These are phyloP conservation scores for Syzygium malaccense DNA, from an alignment of 441 rosid genomes.

Conservation along the genomic window DNA sequence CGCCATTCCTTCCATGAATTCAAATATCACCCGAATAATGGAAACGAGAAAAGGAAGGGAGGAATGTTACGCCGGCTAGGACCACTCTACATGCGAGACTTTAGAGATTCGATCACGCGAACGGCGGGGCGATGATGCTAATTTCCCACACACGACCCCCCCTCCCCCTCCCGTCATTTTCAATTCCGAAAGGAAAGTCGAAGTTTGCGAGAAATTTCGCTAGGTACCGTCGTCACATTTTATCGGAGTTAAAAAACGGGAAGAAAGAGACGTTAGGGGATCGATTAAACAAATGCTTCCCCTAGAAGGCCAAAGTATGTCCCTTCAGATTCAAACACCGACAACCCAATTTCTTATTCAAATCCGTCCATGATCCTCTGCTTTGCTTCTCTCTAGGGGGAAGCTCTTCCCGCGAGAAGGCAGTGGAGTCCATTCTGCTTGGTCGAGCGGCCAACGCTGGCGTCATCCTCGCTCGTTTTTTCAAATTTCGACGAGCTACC, in stretches of 20 bases:
- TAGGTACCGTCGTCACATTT: neutral
- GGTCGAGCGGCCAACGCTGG: neutral
- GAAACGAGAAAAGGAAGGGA: neutral
- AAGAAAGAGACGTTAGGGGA: neutral
- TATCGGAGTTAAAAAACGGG: neutral
- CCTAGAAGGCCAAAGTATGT: neutral
- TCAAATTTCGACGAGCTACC: neutral
- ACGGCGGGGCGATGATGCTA: neutral
- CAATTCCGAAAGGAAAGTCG: neutral
- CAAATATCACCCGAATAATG: neutral
- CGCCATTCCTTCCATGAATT: neutral
- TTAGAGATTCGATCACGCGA: neutral
- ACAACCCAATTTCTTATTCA: neutral
- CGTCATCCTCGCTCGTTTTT: neutral
- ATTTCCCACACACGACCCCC: neutral
- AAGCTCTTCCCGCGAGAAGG: neutral
- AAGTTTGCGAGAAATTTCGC: neutral
- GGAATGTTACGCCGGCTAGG: neutral
- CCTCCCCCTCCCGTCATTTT: neutral
- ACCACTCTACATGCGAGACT: neutral
- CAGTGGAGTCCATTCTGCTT: neutral
- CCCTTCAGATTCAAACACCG: neutral
- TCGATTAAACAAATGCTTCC: neutral
- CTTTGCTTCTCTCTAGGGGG: neutral
- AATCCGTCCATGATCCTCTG: neutral